A percentile compares a stretch with the other conserved stretches of the same genome.
Evolutionary conservation across 2,329 filamentous ascomycete genomes (phyloP).

Genomic region (Monosporascus sp.): DNA sequence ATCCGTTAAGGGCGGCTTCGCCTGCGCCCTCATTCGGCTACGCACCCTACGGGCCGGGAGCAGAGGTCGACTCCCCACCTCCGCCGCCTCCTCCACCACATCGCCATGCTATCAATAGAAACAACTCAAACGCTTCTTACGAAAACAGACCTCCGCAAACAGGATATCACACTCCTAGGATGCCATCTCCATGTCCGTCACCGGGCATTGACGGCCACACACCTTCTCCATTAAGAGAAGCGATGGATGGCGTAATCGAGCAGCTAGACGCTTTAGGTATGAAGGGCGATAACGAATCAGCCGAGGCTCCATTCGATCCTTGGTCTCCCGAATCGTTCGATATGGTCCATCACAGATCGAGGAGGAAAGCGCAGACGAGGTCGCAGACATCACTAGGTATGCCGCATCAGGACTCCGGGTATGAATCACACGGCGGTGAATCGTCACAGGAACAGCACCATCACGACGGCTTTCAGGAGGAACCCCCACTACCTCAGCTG

Average conservation of each 20-base stretch:
- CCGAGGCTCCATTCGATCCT: conserved; percentile 58
- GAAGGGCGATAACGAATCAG: conserved; percentile 49
- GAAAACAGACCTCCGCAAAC: conserved; percentile 29
- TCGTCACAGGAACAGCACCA: conserved; percentile 45
- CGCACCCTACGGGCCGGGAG: conserved; percentile 27
- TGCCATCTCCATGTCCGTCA: conserved; percentile 61
- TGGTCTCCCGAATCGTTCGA: conserved; percentile 92
- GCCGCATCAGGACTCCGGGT: conserved; percentile 54
- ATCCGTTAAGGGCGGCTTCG: conserved; percentile 31
- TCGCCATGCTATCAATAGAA: conserved; percentile 49
- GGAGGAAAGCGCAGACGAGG: conserved; percentile 31
- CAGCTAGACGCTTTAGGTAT: conserved; percentile 82
- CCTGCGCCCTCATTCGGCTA: conserved; percentile 35
- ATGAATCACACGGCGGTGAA: conserved; percentile 52
- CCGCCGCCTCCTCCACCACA: conserved; percentile 82
- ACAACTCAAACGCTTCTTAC: conserved; percentile 30
- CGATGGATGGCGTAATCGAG: conserved; percentile 98
- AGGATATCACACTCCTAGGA: conserved; percentile 50
- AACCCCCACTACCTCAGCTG: conserved; percentile 61
- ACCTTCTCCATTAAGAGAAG: conserved; percentile 84
- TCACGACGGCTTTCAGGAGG: conserved; percentile 38
- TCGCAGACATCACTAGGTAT: conserved; percentile 74
- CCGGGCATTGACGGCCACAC: conserved; percentile 65
- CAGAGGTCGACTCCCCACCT: conserved; percentile 54
- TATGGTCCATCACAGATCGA: conserved; percentile 40